Evolutionary conservation across 805 yeast species (phyloP).

Genomic region (Isabelozyma pseudorhagii): DNA sequence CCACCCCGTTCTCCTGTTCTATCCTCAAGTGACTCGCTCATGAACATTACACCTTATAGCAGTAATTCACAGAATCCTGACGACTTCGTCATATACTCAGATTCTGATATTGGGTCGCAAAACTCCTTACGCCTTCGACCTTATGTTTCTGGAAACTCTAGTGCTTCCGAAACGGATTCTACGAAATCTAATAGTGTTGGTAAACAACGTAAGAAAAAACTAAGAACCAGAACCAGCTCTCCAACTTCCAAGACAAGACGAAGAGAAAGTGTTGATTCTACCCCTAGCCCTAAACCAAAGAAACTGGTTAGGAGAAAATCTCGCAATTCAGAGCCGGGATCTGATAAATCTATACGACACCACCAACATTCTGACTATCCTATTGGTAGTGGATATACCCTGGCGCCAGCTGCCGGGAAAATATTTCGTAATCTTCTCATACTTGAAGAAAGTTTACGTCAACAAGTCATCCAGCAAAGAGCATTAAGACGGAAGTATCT

Average conservation of each 20-base stretch:
- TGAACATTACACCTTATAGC: constrained; percentile 18
- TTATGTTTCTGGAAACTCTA: neutral
- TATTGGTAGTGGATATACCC: constrained; percentile 26
- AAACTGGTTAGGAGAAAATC: constrained; percentile 23
- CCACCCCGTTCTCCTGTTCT: constrained; percentile 19
- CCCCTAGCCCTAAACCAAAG: constrained; percentile 19
- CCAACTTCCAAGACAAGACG: constrained; percentile 4
- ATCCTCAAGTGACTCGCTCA: constrained; percentile 16
- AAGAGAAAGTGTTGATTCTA: constrained; percentile 13
- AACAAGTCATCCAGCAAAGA: constrained; percentile 73
- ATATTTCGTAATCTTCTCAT: constrained; percentile 79
- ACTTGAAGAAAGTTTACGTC: constrained; percentile 80
- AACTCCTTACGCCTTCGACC: constrained; percentile 13
- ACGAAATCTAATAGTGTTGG: neutral
- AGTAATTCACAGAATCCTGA: constrained; percentile 13
- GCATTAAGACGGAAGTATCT: constrained; percentile 61
- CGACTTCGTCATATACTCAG: constrained; percentile 32
- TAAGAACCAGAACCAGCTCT: constrained; percentile 6
- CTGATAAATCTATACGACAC: constrained; percentile 19
- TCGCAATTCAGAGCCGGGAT: constrained; percentile 14
- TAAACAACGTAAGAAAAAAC: neutral
- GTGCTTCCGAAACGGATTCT: constrained; percentile 1
- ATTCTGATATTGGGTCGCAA: constrained; percentile 33
- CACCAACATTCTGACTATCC: constrained; percentile 8
- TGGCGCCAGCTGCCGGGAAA: constrained; percentile 57